A percentile compares a stretch with the other conserved stretches of the same genome.
Evolutionary conservation across 2,329 filamentous ascomycete species (phyloP).

Genomic region (Metarhizium anisopliae): DNA sequence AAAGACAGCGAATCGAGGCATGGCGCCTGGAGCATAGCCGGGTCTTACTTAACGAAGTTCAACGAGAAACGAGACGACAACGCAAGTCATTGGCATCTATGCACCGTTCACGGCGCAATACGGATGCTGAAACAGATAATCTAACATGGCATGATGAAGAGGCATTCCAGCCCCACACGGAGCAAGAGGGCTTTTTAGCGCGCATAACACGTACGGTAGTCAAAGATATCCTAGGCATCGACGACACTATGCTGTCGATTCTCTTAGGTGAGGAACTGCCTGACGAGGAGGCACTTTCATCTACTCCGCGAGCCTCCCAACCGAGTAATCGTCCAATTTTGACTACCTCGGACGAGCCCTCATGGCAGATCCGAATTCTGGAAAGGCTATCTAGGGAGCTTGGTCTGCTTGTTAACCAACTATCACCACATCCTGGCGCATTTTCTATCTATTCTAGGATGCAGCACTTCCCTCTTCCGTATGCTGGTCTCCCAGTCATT

Average conservation of each 20-base stretch:
- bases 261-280: conserved; percentile 77
- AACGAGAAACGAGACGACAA: conserved; percentile 68
- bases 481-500: conserved; percentile 66
- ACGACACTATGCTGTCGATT: conserved; percentile 74
- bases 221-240: conserved; percentile 81
- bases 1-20: conserved; percentile 74
- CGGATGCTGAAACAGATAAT: conserved; percentile 27
- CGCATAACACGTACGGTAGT: conserved; percentile 80
- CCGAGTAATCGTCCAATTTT: conserved; percentile 18
- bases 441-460: conserved; percentile 72
- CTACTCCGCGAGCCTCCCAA: conserved; percentile 36
- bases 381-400: conserved; percentile 82
- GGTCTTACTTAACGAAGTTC: conserved; percentile 78
- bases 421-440: conserved; percentile 73
- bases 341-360: conserved; percentile 29
- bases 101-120: conserved; percentile 17
- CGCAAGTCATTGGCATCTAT: conserved; percentile 50
- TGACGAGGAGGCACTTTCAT: conserved; percentile 36
- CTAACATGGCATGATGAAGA: conserved; percentile 47
- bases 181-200: conserved; percentile 65
- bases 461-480: conserved; percentile 58
- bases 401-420: conserved; percentile 70
- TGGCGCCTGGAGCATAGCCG: conserved; percentile 90
- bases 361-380: conserved; percentile 71
- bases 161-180: conserved; percentile 32